These are phyloP conservation scores for Lasiodiplodia gonubiensis DNA, from an alignment of 2,329 filamentous ascomycete species.

Conservation along the genomic window DNA sequence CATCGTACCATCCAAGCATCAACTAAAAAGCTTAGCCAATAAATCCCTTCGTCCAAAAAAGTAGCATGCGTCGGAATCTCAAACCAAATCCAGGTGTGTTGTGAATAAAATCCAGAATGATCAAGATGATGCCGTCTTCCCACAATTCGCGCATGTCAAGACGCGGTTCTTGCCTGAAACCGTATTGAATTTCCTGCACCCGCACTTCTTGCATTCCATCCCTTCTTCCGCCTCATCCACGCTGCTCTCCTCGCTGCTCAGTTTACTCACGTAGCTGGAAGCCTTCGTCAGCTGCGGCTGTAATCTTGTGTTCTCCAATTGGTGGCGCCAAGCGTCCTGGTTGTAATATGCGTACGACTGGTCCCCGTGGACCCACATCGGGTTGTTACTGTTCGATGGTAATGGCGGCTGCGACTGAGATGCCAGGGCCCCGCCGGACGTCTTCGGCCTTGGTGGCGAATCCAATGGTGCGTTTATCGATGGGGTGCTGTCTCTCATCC, in stretches of 20 bases:
- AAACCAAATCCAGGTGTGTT: neutral
- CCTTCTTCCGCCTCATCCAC: conserved; percentile 57
- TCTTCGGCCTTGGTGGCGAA: conserved; percentile 11
- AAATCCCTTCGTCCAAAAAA: neutral
- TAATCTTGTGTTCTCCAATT: neutral
- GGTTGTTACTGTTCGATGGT: conserved; percentile 39
- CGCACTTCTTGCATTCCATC: conserved; percentile 63
- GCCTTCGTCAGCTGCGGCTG: conserved; percentile 42
- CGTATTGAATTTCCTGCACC: conserved; percentile 66
- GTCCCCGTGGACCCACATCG: conserved; percentile 57
- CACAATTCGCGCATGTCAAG: conserved; percentile 66
- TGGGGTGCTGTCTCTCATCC: conserved; percentile 29
- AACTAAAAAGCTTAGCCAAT: neutral
- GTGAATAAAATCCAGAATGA: neutral
- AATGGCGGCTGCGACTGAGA: conserved; percentile 14
- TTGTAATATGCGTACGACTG: conserved; percentile 63
- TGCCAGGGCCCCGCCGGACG: conserved; percentile 25
- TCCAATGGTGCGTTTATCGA: neutral
- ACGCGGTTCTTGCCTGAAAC: conserved; percentile 61
- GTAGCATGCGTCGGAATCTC: neutral
- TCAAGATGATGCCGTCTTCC: conserved; percentile 31
- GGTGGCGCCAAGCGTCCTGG: conserved; percentile 40
- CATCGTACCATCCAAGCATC: conserved; percentile 2
- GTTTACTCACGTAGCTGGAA: conserved; percentile 57
- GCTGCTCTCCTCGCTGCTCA: conserved; percentile 63